phyloP scores from a whole-genome alignment of 2,329 filamentous ascomycete species.

The Emergomyces pasteurianus region DNA sequence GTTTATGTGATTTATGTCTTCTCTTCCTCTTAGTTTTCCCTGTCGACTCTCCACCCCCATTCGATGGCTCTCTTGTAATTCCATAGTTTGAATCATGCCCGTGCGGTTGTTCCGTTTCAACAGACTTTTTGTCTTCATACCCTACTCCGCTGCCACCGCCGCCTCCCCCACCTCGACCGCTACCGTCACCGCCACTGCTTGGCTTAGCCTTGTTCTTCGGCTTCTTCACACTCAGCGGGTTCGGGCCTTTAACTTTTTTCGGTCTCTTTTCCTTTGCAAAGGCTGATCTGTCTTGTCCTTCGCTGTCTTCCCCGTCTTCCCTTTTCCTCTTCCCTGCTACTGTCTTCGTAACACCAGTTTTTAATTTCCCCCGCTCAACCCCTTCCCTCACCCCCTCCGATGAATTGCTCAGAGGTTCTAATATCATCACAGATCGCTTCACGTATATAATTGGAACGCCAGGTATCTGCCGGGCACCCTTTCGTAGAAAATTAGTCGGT shows the following conservation, averaged over 20 bases:
- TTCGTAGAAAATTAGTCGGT: constrained; percentile 27
- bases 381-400: constrained; percentile 32
- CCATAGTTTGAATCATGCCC: background rate
- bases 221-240: constrained; percentile 39
- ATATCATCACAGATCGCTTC: constrained; percentile 39
- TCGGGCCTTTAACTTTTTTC: constrained; percentile 34
- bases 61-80: background rate
- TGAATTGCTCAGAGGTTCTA: constrained; percentile 36
- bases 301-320: constrained; percentile 13
- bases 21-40: constrained; percentile 13
- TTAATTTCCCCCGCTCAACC: constrained; percentile 36
- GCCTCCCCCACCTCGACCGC: constrained; percentile 2
- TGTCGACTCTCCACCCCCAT: constrained; percentile 1
- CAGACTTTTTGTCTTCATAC: constrained; percentile 7
- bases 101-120: background rate
- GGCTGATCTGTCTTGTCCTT: constrained; percentile 9
- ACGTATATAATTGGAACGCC: constrained; percentile 41
- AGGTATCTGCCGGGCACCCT: constrained; percentile 31
- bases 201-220: constrained; percentile 25
- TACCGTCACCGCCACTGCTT: constrained; percentile 10
- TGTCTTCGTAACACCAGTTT: constrained; percentile 26
- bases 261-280: constrained; percentile 18
- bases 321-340: constrained; percentile 24
- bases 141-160: constrained; percentile 11
- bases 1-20: constrained; percentile 11